Conservation (phyloP, 257 asterid genomes). For the Ilex aquifolium region DNA sequence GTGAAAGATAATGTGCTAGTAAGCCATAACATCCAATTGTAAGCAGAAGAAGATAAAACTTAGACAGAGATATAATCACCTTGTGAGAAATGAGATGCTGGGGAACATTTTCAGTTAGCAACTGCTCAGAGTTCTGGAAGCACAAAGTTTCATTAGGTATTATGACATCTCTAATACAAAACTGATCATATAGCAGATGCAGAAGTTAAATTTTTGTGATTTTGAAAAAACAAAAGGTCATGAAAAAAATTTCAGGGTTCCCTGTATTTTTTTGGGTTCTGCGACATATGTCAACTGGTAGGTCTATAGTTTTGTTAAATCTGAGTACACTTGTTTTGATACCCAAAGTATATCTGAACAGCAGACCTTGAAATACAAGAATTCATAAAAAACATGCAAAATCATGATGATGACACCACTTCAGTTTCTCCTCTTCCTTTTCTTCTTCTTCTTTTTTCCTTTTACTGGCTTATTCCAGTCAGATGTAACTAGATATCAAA, state of each 20-base stretch:
- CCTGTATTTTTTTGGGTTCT: no score
- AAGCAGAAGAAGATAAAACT: constrained; percentile 13
- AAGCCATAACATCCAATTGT: constrained; percentile 16
- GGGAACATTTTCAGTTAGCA: constrained; percentile 76
- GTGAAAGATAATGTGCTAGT: constrained; percentile 17
- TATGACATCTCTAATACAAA: not conserved
- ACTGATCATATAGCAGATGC: constrained; percentile 4
- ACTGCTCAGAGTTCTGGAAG: constrained; percentile 83
- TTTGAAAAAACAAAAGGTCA: not conserved
- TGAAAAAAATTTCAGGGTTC: no score
- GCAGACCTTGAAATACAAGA: no score
- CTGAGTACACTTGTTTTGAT: no score
- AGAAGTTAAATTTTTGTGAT: not conserved
- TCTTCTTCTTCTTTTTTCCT: no score
- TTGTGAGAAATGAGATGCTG: constrained; percentile 79
- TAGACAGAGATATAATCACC: constrained; percentile 36
- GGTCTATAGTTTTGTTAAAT: no score
- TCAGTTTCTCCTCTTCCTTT: no score
- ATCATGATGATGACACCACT: no score
- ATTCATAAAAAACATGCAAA: no score
- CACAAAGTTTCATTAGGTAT: constrained; percentile 25
- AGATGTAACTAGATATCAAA: not conserved
- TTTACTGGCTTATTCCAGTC: no score
- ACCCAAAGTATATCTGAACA: no score
- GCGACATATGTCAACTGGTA: no score